phyloP scores from a whole-genome alignment of 805 yeast species.

The Metschnikowia colocasiae region DNA sequence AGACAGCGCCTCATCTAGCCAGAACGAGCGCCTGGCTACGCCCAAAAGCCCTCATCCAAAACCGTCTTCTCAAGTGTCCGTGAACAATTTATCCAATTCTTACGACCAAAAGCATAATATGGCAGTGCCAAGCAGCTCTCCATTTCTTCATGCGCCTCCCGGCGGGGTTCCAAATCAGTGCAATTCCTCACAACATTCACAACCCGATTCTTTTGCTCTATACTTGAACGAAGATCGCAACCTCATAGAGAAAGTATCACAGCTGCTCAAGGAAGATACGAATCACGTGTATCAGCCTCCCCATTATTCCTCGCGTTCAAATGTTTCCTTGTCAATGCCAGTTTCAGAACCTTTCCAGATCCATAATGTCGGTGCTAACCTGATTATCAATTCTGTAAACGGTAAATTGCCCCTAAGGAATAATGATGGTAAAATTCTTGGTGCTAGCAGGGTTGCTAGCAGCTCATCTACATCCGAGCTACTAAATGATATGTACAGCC shows the following conservation, averaged over 20 bases:
- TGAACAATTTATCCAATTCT: neutral
- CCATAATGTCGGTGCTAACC: neutral
- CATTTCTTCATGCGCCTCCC: neutral
- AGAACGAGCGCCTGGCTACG: slow-evolving; percentile 1
- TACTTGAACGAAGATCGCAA: neutral
- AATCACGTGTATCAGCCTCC: neutral
- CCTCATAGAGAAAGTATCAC: neutral
- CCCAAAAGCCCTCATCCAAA: slow-evolving; percentile 1
- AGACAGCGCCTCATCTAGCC: neutral
- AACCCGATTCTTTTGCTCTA: neutral
- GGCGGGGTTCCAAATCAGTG: neutral
- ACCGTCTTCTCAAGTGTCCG: neutral
- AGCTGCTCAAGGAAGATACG: neutral
- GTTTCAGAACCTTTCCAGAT: neutral
- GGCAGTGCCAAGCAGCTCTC: neutral
- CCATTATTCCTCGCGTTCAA: neutral
- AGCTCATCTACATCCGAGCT: slow-evolving; percentile 1
- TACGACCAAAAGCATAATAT: neutral
- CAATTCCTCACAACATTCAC: neutral
- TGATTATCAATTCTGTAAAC: neutral
- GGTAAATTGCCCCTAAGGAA: neutral
- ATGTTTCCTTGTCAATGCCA: neutral
- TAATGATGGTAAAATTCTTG: neutral
- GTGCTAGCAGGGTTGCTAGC: neutral
- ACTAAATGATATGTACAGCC: slow-evolving; percentile 2